Evolutionary conservation across 768 basidiomycete genomes (phyloP), one percentile per base, ranked within the genome.

Genomic region (Rhodosporidiobolus sp.): DNA sequence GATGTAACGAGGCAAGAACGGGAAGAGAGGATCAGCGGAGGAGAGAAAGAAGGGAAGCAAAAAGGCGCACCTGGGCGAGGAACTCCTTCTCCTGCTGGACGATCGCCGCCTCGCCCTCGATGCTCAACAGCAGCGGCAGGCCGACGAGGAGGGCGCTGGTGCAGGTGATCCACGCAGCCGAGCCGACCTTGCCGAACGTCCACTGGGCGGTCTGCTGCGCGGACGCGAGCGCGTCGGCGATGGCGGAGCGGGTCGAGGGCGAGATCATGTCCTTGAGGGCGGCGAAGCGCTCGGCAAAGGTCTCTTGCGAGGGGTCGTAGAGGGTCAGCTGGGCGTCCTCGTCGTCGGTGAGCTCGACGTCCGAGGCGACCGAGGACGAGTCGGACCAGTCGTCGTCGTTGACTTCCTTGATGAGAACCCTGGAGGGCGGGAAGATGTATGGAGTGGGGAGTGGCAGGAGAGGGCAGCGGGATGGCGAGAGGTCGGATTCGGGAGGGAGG

Each of bases 201-300:
- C 86, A 86, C 79, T 87, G 89, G 45, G 91, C 64, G 81, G 89
- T 86, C 4, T 86, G 83, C 8, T 87, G 84, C 0, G 91, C 86
- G 59, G 85, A 85, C 35, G 85, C 83, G 67, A 90, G 78, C 63
- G 85, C 86, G 32, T 87, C 84, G 61, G 86, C 82, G 75, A 98
- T 87, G 78, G 83, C 83, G 77, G 90, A 89, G 72, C 96, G 88
- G 50, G 94, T 94, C 16, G 89, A 83, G 32, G 96, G 96, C 12
- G 94, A 90, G 9, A 99, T 88, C 79, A 99, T 98, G 85, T 99
- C 95, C 77, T 90, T 90, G 81, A 99, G 89, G 34, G 95, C 95
- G 69, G 85, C 85, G 79, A 99, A 76, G 69, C 95, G 91, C 84
- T 97, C 94, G 74, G 88, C 84, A 77, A 96, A 73, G 54, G 94